Conservation (phyloP, 805 yeast species). For the Barnettozyma californica region DNA sequence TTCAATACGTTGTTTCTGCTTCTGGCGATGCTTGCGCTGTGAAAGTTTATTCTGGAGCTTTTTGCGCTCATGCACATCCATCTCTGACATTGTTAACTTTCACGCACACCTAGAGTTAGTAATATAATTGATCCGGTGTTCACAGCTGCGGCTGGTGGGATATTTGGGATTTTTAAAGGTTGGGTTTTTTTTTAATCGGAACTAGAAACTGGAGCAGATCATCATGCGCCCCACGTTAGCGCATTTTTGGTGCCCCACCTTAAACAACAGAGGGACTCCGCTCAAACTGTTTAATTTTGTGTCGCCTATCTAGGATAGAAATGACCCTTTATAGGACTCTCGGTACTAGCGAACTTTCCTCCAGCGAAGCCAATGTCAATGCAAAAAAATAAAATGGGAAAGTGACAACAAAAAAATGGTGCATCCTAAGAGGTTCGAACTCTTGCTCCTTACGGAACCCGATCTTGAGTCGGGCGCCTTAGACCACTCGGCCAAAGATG, state of each 20-base stretch:
- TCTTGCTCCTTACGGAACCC: conserved; percentile 5
- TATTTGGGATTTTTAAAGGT: neutral
- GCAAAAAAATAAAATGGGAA: no score
- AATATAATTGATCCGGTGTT: neutral
- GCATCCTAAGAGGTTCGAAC: conserved; percentile 4
- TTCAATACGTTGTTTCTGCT: conserved; percentile 12
- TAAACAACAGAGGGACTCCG: neutral
- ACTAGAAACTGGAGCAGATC: neutral
- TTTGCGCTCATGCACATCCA: conserved; percentile 10
- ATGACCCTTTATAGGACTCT: neutral
- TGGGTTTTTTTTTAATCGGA: neutral
- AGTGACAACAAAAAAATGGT: no score
- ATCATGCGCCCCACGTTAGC: neutral
- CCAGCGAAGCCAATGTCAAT: no score
- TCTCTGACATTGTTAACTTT: neutral
- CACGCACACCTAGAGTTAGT: neutral
- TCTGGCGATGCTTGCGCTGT: conserved; percentile 13
- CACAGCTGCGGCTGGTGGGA: neutral
- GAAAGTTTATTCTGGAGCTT: conserved; percentile 11
- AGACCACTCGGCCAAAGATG: conserved; percentile 5
- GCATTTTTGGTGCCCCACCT: neutral
- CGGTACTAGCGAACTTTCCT: no score
- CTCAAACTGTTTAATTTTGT: neutral
- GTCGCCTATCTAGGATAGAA: neutral
- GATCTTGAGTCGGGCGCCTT: conserved; percentile 5